Evolutionary conservation across 352 stramenopile genomes (phyloP), one percentile per base, ranked within the genome.

Genomic region (Phytopythium helicoides): DNA sequence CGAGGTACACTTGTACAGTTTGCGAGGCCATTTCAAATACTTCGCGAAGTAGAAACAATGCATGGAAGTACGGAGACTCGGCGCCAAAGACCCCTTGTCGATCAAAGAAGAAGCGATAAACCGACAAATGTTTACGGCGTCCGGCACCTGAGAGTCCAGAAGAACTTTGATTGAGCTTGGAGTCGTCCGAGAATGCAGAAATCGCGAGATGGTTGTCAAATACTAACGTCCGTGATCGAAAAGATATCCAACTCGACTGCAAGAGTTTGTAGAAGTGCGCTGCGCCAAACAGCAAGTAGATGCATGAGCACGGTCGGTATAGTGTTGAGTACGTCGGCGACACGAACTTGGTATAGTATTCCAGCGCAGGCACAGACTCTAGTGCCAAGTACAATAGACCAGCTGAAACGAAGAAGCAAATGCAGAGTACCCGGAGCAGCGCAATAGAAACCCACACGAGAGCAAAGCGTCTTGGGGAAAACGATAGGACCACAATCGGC

Each of bases 21-120:
- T 76, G 69, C 15, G 62, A 76, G 12, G 52, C 40, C 44, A 73
- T 65, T 52, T 79, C 66, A 4, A 76, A 15, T 15, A 73, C 19
- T 15, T 76, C 69, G 1, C 53, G 62, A 0, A 54, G 5, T 6
- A 69, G 41, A 18, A 79, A 64, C 0, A 53, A 42, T 16, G 57
- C 9, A 19, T 73, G 46, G 35, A 76, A 79, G 22, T 65, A 61
- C 11, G 44, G 25, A 47, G 64, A 74, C 26, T 77, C 61, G 37
- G 73, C 61, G 15, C 64, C 64, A 16, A 77, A 77, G 12, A 65
- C 11, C 2, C 46, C 46, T 33, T 47, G 26, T 52, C 44, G 3
- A 18, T 47, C 40, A 37, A 54, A 6, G 9, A 35, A 18, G 48
- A 61, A 22, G 44, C n/a, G n/a, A 28, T 23, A 16, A 46, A 49